Evolutionary conservation across 2,329 filamentous ascomycete genomes (phyloP), one percentile per base, ranked within the genome.

Genomic region (Chalaropsis ovoidea): DNA sequence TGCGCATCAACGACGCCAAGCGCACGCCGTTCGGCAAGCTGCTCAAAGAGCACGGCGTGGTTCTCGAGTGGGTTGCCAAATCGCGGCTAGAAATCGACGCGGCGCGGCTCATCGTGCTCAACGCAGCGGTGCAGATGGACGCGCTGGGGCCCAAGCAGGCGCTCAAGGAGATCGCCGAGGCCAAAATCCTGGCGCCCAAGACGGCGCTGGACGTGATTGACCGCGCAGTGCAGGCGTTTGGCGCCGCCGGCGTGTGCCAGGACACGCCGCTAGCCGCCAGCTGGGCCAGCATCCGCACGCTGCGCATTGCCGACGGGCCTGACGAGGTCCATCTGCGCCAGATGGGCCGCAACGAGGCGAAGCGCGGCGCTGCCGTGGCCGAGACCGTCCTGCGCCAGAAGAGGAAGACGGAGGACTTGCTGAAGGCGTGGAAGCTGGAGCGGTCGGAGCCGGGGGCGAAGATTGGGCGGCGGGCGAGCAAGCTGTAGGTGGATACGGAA

Each of bases 51-150:
- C 94, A 99, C 77, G 94, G 93, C 71, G 89, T 96, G 45, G 93
- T 96, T 76, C 84, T 97, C 49, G 90, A 96, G 74, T 95, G 94
- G 83, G 90, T 97, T 45, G 94, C 94, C 54, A 89, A 86, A 73
- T 94, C 90, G 1, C 87, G 94, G 39, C 86, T 97, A 70, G 93
- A 97, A 73, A 96, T 99, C 72, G 93, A 97, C 75, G 85, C 92
- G 0, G 90, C 93, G 0, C 88, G 94, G 43, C 83, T 99, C 11
- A 77, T 94, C 49, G 94, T 97, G 7, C 85, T 96, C 69, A 96
- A 97, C 76, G 94, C 94, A 0, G 94, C 94, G 68, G 88, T 95
- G 76, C 90, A 90, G 78, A 97, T 99, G 79, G 94, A 99, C 77
- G 83, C 89, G 70, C 83, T 86, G 22, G 88, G 93, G 70, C 89